Percentiles rank a stretch among this genome's conserved stretches.
Conservation (phyloP, 768 basidiomycete species). For the Leccinum imitatum region DNA sequence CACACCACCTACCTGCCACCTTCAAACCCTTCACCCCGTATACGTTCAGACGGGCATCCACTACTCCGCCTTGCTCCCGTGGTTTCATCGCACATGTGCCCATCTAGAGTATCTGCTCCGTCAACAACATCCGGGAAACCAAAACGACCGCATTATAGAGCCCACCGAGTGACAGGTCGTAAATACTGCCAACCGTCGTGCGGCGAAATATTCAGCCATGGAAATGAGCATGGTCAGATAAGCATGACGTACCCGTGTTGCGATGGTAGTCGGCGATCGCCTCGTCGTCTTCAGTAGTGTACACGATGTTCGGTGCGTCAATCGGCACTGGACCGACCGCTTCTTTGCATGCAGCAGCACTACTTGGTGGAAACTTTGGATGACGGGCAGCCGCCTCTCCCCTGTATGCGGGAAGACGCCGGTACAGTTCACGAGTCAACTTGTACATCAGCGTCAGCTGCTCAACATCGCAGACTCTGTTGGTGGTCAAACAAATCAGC, state of each 20-base stretch:
- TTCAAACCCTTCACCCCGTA: no score
- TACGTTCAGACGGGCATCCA: slow-evolving; percentile 1
- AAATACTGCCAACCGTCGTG: not conserved
- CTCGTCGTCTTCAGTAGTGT: not conserved
- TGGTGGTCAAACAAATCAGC: not conserved
- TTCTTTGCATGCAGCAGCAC: slow-evolving; percentile 29
- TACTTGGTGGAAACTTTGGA: slow-evolving; percentile 31
- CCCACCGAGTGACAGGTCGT: not conserved
- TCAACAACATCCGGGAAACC: not conserved
- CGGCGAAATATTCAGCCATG: not conserved
- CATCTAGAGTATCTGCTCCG: not conserved
- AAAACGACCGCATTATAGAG: not conserved
- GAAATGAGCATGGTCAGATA: not conserved
- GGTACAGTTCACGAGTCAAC: slow-evolving; percentile 48
- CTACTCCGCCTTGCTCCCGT: slow-evolving; percentile 8
- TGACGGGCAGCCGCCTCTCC: slow-evolving; percentile 19
- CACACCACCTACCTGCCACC: no score
- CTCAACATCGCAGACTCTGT: slow-evolving; percentile 38
- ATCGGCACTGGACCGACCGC: slow-evolving; percentile 15
- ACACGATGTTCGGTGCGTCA: not conserved
- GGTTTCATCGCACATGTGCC: slow-evolving; percentile 67
- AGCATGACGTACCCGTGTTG: not conserved
- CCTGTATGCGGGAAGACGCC: slow-evolving; percentile 45
- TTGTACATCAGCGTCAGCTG: slow-evolving; percentile 56
- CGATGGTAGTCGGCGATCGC: not conserved